These are phyloP conservation scores for Lyophyllum semitale DNA, from an alignment of 768 basidiomycete genomes.

Conservation along the genomic window DNA sequence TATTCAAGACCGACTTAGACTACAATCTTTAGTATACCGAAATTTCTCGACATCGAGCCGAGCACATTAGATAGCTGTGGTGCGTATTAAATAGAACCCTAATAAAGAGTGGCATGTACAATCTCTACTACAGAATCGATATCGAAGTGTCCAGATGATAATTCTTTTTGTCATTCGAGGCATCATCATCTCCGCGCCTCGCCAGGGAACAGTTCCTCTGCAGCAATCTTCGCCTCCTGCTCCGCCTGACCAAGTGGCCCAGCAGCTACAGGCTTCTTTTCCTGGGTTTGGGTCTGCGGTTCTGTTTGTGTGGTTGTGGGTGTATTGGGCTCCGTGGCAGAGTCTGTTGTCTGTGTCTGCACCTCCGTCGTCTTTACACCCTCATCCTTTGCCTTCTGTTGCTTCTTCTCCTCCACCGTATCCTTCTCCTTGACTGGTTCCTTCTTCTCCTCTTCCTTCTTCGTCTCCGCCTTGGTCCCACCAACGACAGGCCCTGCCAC, in stretches of 20 bases:
- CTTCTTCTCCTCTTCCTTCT: constrained; percentile 3
- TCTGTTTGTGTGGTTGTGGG: neutral
- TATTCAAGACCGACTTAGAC: too few relatives aligned
- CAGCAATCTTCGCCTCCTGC: constrained; percentile 14
- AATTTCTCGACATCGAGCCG: too few relatives aligned
- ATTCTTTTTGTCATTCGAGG: neutral
- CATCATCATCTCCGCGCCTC: constrained; percentile 1
- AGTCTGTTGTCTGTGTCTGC: neutral
- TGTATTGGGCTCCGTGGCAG: neutral
- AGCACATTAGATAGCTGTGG: neutral
- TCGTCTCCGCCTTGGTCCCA: constrained; percentile 14
- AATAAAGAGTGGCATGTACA: constrained; percentile 5
- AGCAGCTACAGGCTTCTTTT: constrained; percentile 6
- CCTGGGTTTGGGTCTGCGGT: neutral
- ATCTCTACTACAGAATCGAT: neutral
- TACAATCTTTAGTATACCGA: too few relatives aligned
- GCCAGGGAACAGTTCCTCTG: constrained; percentile 12
- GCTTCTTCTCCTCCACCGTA: neutral
- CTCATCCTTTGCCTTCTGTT: neutral
- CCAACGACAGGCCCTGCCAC: constrained; percentile 13
- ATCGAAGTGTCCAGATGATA: neutral
- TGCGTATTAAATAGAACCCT: neutral
- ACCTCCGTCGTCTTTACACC: neutral
- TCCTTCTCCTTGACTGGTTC: neutral
- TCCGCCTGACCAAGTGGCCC: constrained; percentile 12